Conservation (phyloP, 106 monocot genomes). For the Phalaenopsis equestris region DNA sequence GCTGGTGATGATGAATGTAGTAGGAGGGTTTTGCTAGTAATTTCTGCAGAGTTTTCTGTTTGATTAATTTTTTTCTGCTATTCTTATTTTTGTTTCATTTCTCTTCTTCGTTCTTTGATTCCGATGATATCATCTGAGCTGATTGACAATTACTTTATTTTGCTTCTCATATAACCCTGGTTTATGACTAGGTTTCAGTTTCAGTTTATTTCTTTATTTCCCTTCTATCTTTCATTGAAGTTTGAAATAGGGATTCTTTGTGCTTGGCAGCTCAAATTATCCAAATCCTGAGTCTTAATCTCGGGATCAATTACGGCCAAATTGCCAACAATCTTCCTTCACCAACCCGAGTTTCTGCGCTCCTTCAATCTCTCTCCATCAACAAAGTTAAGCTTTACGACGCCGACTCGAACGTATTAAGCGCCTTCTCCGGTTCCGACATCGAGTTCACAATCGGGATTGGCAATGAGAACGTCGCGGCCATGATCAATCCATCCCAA, state of each 20-base stretch:
- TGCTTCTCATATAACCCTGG: not conserved
- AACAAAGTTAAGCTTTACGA: conserved; percentile 56
- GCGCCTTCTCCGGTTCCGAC: conserved; percentile 35
- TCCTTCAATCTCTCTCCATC: conserved; percentile 49
- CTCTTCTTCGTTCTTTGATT: not conserved
- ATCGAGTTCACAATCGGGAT: conserved; percentile 47
- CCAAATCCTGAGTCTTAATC: conserved; percentile 2
- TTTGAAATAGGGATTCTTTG: not conserved
- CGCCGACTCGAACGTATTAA: conserved; percentile 31
- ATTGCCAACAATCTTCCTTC: conserved; percentile 50
- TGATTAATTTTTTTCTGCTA: not conserved
- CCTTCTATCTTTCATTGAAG: too few relatives aligned
- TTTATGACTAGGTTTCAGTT: not conserved
- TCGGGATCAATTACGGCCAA: conserved; percentile 69
- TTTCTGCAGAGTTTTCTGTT: not conserved
- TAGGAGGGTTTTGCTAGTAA: not conserved
- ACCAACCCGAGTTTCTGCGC: conserved; percentile 27
- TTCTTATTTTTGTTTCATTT: not conserved
- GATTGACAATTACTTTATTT: not conserved
- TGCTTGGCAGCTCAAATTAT: not conserved
- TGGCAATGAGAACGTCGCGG: conserved; percentile 28
- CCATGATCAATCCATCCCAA: conserved; percentile 20
- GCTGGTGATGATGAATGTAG: too few relatives aligned
- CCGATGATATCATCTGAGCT: not conserved
- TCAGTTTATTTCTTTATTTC: not conserved